Base-by-base conservation (phyloP, 345 rosid genomes). In the Citrus maxima region DNA sequence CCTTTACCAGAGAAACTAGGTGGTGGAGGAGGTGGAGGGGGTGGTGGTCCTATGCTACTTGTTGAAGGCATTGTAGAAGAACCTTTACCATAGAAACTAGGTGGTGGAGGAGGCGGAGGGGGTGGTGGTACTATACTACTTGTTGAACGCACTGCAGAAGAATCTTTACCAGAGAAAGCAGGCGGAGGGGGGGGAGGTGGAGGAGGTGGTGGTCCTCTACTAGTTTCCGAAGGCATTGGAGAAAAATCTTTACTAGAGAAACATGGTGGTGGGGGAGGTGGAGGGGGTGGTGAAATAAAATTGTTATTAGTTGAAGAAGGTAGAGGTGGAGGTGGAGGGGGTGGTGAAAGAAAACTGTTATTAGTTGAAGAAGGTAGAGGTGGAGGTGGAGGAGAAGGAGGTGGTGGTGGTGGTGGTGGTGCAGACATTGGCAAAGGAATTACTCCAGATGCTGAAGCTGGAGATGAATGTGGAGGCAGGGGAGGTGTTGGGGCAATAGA, bases 401-500 rank as follows among this genome's bases (percentile, higher is more conserved):
- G n/a, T n/a, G n/a, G 81, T n/a, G 82, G 66, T 10, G 86, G 65
- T 14, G 34, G 66, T 54, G n/a, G 58, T 27, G 79, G 34, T 58
- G 72, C 76, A 55, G 63, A 70, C 19, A 58, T 56, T 73, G 58
- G 51, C 46, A 56, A 59, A 70, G 66, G 58, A 54, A 54, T 18
- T 54, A 5, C 25, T 37, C 2, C 6, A 61, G 70, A 60, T 13
- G 28, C 65, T 5, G 27, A 32, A 54, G 84, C 79, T 7, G 79
- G 77, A 0, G 83, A 54, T 18, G 72, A 16, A 82, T 79, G 27
- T 9, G 86, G 76, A 22, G 84, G 85, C 14, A 80, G 82, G n/a
- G 81, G 72, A 9, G 80, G 84, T 18, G 80, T 80, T 2, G 79
- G 84, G 2, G 87, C 80, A 56, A 77, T 73, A 35, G 84, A 79